phyloP scores from a whole-genome alignment of 257 asterid species.

The Jasminum sambac region DNA sequence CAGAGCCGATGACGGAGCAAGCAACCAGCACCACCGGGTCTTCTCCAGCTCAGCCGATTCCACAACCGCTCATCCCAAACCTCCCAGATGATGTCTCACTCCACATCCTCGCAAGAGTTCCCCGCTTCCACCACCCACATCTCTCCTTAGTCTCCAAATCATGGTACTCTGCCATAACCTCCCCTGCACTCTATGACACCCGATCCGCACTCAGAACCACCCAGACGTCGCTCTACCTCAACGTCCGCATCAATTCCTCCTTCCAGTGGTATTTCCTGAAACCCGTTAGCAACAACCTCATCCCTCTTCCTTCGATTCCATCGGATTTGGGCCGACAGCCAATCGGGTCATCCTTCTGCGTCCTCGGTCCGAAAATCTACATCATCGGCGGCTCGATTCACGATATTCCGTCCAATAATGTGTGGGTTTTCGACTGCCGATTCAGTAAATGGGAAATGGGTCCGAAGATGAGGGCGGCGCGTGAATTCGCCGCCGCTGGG shows the following conservation, averaged over 20 bases:
- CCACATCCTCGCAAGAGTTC: conserved; percentile 72
- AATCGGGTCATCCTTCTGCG: conserved; percentile 63
- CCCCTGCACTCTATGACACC: conserved; percentile 54
- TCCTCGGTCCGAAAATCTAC: conserved; percentile 59
- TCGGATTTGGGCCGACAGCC: conserved; percentile 31
- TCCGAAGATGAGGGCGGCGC: conserved; percentile 58
- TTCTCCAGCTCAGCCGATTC: conserved; percentile 17
- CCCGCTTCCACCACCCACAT: conserved; percentile 51
- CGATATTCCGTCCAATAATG: conserved; percentile 51
- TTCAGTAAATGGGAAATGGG: conserved; percentile 72
- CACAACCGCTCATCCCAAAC: conserved; percentile 41
- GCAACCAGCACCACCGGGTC: conserved; percentile 21
- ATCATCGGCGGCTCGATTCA: conserved; percentile 77
- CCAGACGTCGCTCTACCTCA: conserved; percentile 59
- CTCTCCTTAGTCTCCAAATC: conserved; percentile 75
- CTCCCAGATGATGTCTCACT: conserved; percentile 80
- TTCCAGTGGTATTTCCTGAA: conserved; percentile 65
- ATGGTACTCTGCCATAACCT: conserved; percentile 57
- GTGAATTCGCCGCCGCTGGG: conserved; percentile 85
- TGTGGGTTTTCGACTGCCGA: conserved; percentile 81
- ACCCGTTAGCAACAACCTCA: conserved; percentile 29
- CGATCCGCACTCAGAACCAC: conserved; percentile 59
- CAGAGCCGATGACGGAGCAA: conserved; percentile 36
- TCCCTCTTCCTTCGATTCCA: conserved; percentile 57
- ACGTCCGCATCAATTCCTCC: conserved; percentile 51